These are phyloP conservation scores for Sorghum bicolor DNA, from an alignment of 176 grass and related monocot species.

Conservation along the genomic window Sorghum_bicolor_NCBIv3 NC_012879.2:1829001-1829500, in stretches of 20 bases:
- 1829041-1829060: conserved; percentile 21
- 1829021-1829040: conserved; percentile 19
- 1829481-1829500: too few species aligned
- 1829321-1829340: conserved; percentile 29
- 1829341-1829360: conserved; percentile 25
- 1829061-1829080: neutral
- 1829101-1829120: neutral
- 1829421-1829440: too few species aligned
- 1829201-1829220: neutral
- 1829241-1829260: neutral
- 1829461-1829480: too few species aligned
- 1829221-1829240: neutral
- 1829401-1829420: neutral
- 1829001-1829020: neutral
- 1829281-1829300: neutral
- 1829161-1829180: neutral
- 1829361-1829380: conserved; percentile 13
- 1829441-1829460: too few species aligned
- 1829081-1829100: neutral
- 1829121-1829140: conserved; percentile 16
- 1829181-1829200: neutral
- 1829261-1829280: neutral
- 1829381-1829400: conserved; percentile 8
- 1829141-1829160: neutral
- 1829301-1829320: neutral